Conservation (phyloP, 306 rosid species). For the Begonia masoniana region DNA sequence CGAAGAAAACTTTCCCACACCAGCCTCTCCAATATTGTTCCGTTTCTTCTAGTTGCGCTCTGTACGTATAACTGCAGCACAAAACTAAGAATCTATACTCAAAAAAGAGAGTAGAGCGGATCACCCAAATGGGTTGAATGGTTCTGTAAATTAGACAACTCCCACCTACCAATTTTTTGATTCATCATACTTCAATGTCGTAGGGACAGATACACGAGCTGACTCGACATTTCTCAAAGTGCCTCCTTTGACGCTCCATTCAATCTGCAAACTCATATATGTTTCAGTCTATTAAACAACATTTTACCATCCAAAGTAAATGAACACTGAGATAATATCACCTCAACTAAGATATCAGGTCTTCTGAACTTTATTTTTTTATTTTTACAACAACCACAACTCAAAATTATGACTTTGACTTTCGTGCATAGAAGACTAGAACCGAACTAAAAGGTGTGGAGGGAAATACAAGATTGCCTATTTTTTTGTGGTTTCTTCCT, state of each 20-base stretch:
- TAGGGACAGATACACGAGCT: slow-evolving; percentile 83
- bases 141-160: background rate
- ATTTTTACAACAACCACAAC: no score
- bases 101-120: slow-evolving; percentile 7
- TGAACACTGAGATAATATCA: slow-evolving; percentile 3
- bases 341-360: slow-evolving; percentile 2
- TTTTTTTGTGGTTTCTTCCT: no score
- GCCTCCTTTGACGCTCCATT: slow-evolving; percentile 76
- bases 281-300: slow-evolving; percentile 9
- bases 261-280: slow-evolving; percentile 47
- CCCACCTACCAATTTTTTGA: slow-evolving; percentile 72
- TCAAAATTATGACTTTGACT: no score
- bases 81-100: slow-evolving; percentile 18
- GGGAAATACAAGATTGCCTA: no score
- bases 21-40: slow-evolving; percentile 96
- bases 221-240: slow-evolving; percentile 74
- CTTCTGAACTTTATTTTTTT: no score
- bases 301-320: slow-evolving; percentile 13
- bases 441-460: no score
- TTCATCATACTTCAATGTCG: slow-evolving; percentile 72
- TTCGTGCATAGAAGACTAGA: no score
- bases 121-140: slow-evolving; percentile 10
- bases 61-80: slow-evolving; percentile 68
- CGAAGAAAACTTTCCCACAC: slow-evolving; percentile 23
- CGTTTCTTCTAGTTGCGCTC: slow-evolving; percentile 66